Conservation (phyloP, 2,329 filamentous ascomycete species). For the Neonectria magnoliae region DNA sequence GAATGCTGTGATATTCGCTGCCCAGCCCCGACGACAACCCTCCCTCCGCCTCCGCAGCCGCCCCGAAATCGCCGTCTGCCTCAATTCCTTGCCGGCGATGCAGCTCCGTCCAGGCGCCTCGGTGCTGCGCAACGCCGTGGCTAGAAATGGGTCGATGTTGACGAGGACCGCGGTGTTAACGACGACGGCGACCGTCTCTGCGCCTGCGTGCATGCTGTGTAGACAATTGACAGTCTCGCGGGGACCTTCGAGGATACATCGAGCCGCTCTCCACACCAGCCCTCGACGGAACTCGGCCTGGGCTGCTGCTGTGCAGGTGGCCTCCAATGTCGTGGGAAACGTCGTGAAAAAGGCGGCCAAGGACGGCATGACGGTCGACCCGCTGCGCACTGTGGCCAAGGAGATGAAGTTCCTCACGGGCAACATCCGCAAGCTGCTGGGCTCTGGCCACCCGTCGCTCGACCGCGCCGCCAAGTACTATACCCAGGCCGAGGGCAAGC, state of each 20-base stretch:
- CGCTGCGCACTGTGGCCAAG: conserved; percentile 88
- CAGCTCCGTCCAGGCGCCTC: conserved; percentile 65
- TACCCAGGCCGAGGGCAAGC: conserved; percentile 95
- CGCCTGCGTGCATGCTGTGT: conserved; percentile 46
- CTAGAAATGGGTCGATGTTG: conserved; percentile 39
- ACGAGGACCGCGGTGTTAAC: conserved; percentile 26
- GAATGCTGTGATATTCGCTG: conserved; percentile 11
- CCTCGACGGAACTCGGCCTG: conserved; percentile 69
- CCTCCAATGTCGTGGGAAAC: conserved; percentile 76
- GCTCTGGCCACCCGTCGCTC: conserved; percentile 92
- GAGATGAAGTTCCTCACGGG: conserved; percentile 96
- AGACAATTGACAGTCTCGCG: conserved; percentile 44
- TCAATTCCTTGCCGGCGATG: conserved; percentile 50
- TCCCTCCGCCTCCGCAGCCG: conserved; percentile 10
- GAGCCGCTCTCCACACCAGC: conserved; percentile 55
- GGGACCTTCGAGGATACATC: conserved; percentile 48
- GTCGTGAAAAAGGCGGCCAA: conserved; percentile 70
- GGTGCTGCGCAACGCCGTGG: conserved; percentile 55
- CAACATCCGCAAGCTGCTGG: conserved; percentile 91
- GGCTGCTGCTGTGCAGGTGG: conserved; percentile 77
- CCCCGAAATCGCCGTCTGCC: conserved; percentile 19
- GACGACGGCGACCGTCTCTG: conserved; percentile 20
- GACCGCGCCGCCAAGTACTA: conserved; percentile 99
- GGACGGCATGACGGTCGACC: conserved; percentile 80
- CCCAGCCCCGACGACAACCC: neutral